Base-by-base conservation (phyloP, 495 filamentous ascomycete genomes). In the Aspergillus funiculosus region DNA sequence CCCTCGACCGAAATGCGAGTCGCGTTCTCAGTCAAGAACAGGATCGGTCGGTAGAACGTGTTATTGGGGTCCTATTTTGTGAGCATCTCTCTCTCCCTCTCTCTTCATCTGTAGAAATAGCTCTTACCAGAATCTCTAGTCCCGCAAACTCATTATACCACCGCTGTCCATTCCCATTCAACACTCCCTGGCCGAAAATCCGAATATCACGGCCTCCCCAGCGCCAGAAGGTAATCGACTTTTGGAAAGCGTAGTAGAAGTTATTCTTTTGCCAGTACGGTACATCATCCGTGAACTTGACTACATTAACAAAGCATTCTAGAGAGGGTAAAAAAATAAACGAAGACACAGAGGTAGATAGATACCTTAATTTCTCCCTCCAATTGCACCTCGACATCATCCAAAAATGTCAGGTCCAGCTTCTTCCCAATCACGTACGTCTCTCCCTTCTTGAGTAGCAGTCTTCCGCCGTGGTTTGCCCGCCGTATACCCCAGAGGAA, bases 211-310 rank as follows among this genome's bases (percentile, higher is more conserved):
- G 61, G 5, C 77, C 77, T 40, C 77, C 77, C 74, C 74, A 80
- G 27, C 74, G 64, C 77, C 75, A 81, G 53, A 78, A 80, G n/a
- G 74, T 72, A 38, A 79, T 73, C 7, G 71, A 76, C 53, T 78
- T 76, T 45, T 80, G 77, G 65, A 79, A 81, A 10, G 67, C 61
- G 45, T 78, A 73, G 43, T 59, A 68, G 59, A 76, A 80, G 51
- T 77, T 61, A 51, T 79, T 74, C 11, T 56, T 64, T 60, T 80
- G 76, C 78, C 77, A 81, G 60, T 75, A 80, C 10, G 61, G 54
- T 27, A 77, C 73, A 43, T 80, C 69, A 42, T 80, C 67, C 28
- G 77, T 80, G 61, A 80, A 81, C 66, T 73, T 35, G 17, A 9
- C 11, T 13, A 13, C 11, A 17, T 30, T 42, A 18, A 5, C 20